phyloP scores from a whole-genome alignment of 805 yeast genomes.

The Candida golubevii region DNA sequence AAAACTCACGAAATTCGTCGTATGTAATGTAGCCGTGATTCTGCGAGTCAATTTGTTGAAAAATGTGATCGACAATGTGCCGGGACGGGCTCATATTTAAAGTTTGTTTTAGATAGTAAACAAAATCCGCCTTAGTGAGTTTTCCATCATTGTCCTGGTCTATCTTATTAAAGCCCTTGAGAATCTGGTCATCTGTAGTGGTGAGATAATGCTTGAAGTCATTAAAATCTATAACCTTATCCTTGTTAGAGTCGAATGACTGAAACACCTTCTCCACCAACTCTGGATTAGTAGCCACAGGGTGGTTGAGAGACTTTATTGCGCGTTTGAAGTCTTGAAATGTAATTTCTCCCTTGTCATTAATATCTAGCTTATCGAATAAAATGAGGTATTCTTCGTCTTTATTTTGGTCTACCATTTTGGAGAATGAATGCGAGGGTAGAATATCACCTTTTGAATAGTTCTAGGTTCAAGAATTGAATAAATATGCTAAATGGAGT shows the following conservation, averaged over 20 bases:
- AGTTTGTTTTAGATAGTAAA: slow-evolving; percentile 51
- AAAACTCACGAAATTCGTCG: slow-evolving; percentile 81
- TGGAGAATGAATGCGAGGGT: too few species aligned
- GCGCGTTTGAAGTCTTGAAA: slow-evolving; percentile 46
- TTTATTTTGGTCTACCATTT: neutral
- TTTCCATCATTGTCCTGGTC: slow-evolving; percentile 74
- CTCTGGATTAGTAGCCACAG: slow-evolving; percentile 55
- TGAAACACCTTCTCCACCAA: slow-evolving; percentile 55
- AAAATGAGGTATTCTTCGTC: slow-evolving; percentile 28
- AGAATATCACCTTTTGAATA: neutral
- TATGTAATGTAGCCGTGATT: slow-evolving; percentile 68
- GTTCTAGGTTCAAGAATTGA: neutral
- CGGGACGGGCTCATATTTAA: slow-evolving; percentile 52
- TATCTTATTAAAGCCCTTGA: slow-evolving; percentile 59
- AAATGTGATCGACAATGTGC: slow-evolving; percentile 51
- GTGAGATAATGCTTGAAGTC: slow-evolving; percentile 64
- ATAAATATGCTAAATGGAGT: neutral
- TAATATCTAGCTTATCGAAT: slow-evolving; percentile 34
- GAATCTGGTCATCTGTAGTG: slow-evolving; percentile 68
- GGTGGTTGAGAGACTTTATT: slow-evolving; percentile 51
- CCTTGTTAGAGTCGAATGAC: slow-evolving; percentile 56
- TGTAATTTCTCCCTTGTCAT: slow-evolving; percentile 46
- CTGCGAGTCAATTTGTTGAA: slow-evolving; percentile 50
- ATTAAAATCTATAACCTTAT: slow-evolving; percentile 53
- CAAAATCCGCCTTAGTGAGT: slow-evolving; percentile 61